phyloP scores from a whole-genome alignment of 75 land plant species.

The Larix kaempferi region DNA sequence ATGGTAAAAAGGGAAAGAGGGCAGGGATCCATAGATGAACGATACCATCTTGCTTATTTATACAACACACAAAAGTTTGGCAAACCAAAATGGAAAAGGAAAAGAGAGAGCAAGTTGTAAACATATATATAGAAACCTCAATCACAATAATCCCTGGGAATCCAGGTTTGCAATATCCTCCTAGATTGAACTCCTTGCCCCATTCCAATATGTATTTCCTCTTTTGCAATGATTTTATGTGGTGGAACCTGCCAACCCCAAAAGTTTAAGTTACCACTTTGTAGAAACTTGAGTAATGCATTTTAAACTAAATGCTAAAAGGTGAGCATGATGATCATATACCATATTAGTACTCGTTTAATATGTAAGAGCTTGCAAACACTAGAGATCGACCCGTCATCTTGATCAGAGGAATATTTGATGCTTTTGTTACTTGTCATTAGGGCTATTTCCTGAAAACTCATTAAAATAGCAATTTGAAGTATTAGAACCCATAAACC shows the following conservation, averaged over 20 bases:
- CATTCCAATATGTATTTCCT: conserved; percentile 26
- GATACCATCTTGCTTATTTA: too few species aligned
- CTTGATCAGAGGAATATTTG: too few species aligned
- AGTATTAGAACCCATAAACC: too few species aligned
- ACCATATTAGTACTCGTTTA: conserved; percentile 12
- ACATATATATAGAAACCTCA: conserved; percentile 12
- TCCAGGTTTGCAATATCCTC: conserved; percentile 31
- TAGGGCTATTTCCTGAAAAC: too few species aligned
- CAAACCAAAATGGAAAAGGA: neutral
- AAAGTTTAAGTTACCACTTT: neutral
- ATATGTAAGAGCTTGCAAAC: neutral
- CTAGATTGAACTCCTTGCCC: conserved; percentile 20
- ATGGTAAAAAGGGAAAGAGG: neutral
- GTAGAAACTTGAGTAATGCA: neutral
- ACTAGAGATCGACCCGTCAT: too few species aligned
- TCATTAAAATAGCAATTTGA: too few species aligned
- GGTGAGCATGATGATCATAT: conserved; percentile 3
- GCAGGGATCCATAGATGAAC: neutral
- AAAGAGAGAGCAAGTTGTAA: neutral
- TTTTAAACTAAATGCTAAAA: neutral
- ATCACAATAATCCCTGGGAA: conserved; percentile 23
- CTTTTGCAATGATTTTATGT: conserved; percentile 23
- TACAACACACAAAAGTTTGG: neutral
- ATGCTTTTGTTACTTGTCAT: too few species aligned
- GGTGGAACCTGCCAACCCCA: conserved; percentile 19